These are phyloP conservation scores for Hygrophoropsis aurantiaca DNA, from an alignment of 768 basidiomycete genomes.

Conservation along the genomic window DNA sequence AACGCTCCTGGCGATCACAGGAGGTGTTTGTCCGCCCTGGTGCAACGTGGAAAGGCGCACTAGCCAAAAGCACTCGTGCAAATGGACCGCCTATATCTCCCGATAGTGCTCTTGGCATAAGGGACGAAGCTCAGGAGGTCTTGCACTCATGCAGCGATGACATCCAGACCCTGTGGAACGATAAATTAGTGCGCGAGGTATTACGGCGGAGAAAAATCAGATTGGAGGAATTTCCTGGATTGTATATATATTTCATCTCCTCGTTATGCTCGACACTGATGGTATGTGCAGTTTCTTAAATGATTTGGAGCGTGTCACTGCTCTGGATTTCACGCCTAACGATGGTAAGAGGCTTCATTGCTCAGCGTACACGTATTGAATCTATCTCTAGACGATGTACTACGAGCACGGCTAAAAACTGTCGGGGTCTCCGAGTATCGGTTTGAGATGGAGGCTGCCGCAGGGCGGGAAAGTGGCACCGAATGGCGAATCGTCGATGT, in stretches of 20 bases:
- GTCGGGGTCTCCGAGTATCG: constrained; percentile 82
- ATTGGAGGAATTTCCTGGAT: constrained; percentile 51
- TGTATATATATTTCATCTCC: constrained; percentile 29
- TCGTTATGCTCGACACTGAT: background rate
- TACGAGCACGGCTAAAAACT: constrained; percentile 53
- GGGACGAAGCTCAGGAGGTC: constrained; percentile 41
- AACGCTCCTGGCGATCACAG: constrained; percentile 30
- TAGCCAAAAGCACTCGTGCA: constrained; percentile 36
- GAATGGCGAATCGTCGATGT: constrained; percentile 59
- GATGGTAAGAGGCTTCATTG: constrained; percentile 35
- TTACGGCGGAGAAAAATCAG: constrained; percentile 44
- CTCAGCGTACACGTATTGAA: background rate
- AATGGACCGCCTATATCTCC: constrained; percentile 26
- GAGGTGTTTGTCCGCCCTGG: constrained; percentile 60
- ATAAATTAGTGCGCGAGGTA: constrained; percentile 42
- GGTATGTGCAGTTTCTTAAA: constrained; percentile 41
- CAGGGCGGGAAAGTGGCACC: constrained; percentile 47
- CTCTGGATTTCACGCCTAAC: constrained; percentile 43
- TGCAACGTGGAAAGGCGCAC: constrained; percentile 61
- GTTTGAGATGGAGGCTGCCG: constrained; percentile 73
- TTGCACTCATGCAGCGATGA: constrained; percentile 42
- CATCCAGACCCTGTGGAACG: constrained; percentile 46
- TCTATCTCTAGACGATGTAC: constrained; percentile 44
- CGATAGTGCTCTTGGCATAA: constrained; percentile 22
- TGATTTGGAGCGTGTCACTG: constrained; percentile 49